Percentiles rank a stretch among this genome's conserved stretches.
Evolutionary conservation across 148 eudicot genomes (phyloP).

Genomic region (Polygonum maritimum): DNA sequence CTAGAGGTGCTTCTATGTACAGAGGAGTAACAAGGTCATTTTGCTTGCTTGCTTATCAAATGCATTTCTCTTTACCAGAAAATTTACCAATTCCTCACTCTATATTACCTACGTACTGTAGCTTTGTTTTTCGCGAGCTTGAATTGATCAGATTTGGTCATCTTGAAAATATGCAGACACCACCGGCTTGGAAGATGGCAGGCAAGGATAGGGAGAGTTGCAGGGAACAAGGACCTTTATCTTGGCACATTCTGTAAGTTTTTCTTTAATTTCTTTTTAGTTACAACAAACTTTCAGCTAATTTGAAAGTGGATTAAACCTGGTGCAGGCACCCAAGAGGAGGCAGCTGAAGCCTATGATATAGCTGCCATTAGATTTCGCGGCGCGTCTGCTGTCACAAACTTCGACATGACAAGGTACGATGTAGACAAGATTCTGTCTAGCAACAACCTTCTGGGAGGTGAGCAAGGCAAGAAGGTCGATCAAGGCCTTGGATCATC

Average conservation of each 20-base stretch:
- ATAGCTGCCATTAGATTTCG: conserved; percentile 88
- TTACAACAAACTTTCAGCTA: neutral
- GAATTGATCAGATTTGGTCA: neutral
- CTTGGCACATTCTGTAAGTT: conserved; percentile 53
- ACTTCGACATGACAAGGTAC: conserved; percentile 68
- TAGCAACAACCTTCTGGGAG: conserved; percentile 54
- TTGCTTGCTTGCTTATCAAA: neutral
- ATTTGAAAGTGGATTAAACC: neutral
- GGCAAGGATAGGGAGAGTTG: conserved; percentile 90
- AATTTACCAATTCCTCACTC: too few relatives aligned
- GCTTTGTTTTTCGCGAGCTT: too few relatives aligned
- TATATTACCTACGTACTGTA: too few relatives aligned
- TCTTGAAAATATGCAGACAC: conserved; percentile 39
- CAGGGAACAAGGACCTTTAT: conserved; percentile 94
- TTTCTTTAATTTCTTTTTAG: neutral
- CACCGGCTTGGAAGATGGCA: conserved; percentile 99
- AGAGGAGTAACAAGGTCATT: conserved; percentile 92
- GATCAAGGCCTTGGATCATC: conserved; percentile 22
- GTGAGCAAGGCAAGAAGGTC: conserved; percentile 50
- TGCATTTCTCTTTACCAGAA: too few relatives aligned
- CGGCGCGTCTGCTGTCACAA: conserved; percentile 73
- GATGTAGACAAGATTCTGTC: conserved; percentile 61
- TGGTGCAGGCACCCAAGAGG: conserved; percentile 75
- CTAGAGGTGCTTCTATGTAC: conserved; percentile 88
- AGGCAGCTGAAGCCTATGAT: conserved; percentile 97